A percentile compares a stretch with the other conserved stretches of the same genome.
phyloP scores from a whole-genome alignment of 2,329 filamentous ascomycete genomes.

The Exophiala dermatitidis region DNA sequence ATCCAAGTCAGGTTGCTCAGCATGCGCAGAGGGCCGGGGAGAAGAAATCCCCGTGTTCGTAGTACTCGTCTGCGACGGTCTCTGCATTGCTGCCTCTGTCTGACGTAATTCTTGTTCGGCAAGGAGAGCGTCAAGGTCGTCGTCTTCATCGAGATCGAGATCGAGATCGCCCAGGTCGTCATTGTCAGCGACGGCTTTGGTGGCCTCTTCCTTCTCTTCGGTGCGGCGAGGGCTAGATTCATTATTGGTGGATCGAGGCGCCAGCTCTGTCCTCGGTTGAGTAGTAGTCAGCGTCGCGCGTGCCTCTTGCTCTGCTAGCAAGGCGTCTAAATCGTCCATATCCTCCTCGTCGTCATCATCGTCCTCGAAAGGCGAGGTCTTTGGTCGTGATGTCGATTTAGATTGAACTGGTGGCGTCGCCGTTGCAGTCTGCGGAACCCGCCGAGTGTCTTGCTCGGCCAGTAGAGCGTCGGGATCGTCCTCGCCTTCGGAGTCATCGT shows the following conservation, averaged over 20 bases:
- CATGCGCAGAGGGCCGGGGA: background rate
- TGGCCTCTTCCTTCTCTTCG: background rate
- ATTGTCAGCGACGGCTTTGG: background rate
- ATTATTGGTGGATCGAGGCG: too few species aligned
- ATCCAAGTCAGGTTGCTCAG: background rate
- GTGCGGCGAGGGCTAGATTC: too few species aligned
- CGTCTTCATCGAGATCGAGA: slow-evolving; percentile 2
- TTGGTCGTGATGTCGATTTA: background rate
- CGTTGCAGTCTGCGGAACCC: background rate
- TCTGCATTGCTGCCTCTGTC: background rate
- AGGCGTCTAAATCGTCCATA: slow-evolving; percentile 13
- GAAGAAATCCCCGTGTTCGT: background rate
- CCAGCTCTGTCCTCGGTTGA: background rate
- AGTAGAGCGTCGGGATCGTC: slow-evolving; percentile 28
- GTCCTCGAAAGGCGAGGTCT: slow-evolving; percentile 3
- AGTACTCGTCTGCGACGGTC: background rate
- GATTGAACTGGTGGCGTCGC: background rate
- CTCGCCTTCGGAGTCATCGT: slow-evolving; percentile 24
- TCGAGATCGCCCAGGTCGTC: background rate
- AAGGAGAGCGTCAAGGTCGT: slow-evolving; percentile 11
- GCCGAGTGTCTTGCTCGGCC: slow-evolving; percentile 22
- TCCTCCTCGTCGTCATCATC: slow-evolving; percentile 12
- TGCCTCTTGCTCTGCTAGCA: slow-evolving; percentile 10
- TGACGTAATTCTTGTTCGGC: slow-evolving; percentile 11
- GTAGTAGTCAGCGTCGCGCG: background rate